Conservation (phyloP, 164 flowering plant genomes). For the Nymphaea colorata region DNA sequence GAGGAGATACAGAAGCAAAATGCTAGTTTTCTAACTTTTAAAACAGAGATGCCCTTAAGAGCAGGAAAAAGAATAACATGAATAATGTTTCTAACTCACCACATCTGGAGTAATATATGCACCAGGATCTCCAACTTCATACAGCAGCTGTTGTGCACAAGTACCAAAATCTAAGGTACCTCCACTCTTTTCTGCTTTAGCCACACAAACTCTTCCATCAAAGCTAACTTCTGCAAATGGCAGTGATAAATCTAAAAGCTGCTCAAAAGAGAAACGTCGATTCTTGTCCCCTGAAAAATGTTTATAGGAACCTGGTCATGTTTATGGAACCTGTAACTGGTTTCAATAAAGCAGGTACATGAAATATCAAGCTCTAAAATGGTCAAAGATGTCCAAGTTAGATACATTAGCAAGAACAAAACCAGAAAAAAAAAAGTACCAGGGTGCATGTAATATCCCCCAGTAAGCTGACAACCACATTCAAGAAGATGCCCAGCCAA, state of each 20-base stretch:
- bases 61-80: too few relatives aligned
- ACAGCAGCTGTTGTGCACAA: slow-evolving; percentile 94
- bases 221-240: slow-evolving; percentile 75
- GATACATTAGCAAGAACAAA: too few relatives aligned
- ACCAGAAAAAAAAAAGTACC: slow-evolving; percentile 23
- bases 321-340: background rate
- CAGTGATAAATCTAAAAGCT: slow-evolving; percentile 68
- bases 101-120: slow-evolving; percentile 92
- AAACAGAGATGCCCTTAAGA: background rate
- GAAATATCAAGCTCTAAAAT: background rate
- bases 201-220: slow-evolving; percentile 62
- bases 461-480: slow-evolving; percentile 99
- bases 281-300: slow-evolving; percentile 48
- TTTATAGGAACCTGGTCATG: background rate
- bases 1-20: background rate
- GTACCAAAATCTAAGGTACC: slow-evolving; percentile 66
- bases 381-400: too few relatives aligned
- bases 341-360: background rate
- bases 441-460: slow-evolving; percentile 97
- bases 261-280: slow-evolving; percentile 42
- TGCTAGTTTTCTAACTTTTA: background rate
- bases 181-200: slow-evolving; percentile 74
- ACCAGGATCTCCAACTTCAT: slow-evolving; percentile 84
- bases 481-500: slow-evolving; percentile 94
- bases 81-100: slow-evolving; percentile 26